Evolutionary conservation across 2,329 filamentous ascomycete genomes (phyloP).

Genomic region (Curvularia verruculosa): DNA sequence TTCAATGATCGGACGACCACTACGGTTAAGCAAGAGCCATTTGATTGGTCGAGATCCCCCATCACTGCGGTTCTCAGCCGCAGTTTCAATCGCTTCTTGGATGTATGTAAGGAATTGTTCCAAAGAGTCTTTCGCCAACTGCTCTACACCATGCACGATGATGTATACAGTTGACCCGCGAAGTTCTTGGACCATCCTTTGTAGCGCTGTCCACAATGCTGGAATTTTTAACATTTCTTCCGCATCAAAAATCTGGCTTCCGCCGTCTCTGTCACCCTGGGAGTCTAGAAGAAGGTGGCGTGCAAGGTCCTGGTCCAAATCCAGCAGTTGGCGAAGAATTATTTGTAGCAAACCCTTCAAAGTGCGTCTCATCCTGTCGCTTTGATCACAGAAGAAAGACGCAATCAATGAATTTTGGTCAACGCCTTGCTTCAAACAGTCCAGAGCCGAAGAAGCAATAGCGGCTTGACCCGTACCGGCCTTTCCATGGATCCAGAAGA

Average conservation of each 20-base stretch:
- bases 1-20: conserved; percentile 29
- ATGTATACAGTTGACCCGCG: conserved; percentile 22
- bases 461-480: conserved; percentile 28
- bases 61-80: not conserved
- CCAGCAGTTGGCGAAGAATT: conserved; percentile 28
- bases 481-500: conserved; percentile 34
- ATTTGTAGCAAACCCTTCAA: conserved; percentile 24
- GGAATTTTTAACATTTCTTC: conserved; percentile 23
- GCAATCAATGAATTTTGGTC: conserved; percentile 17
- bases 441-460: conserved; percentile 29
- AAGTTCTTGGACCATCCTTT: conserved; percentile 22
- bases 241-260: conserved; percentile 25
- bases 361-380: conserved; percentile 25
- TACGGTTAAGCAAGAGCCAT: conserved; percentile 28
- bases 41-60: conserved; percentile 19
- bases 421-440: conserved; percentile 13
- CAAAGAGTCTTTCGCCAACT: conserved; percentile 28
- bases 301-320: conserved; percentile 26
- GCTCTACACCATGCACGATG: conserved; percentile 27
- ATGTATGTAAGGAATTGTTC: conserved; percentile 22
- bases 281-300: conserved; percentile 29
- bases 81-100: conserved; percentile 5
- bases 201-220: conserved; percentile 27
- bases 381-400: conserved; percentile 34
- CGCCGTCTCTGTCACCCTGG: conserved; percentile 22